These are phyloP conservation scores for Glycyrrhiza uralensis DNA, from an alignment of 306 rosid species.

Conservation along the genomic window DNA sequence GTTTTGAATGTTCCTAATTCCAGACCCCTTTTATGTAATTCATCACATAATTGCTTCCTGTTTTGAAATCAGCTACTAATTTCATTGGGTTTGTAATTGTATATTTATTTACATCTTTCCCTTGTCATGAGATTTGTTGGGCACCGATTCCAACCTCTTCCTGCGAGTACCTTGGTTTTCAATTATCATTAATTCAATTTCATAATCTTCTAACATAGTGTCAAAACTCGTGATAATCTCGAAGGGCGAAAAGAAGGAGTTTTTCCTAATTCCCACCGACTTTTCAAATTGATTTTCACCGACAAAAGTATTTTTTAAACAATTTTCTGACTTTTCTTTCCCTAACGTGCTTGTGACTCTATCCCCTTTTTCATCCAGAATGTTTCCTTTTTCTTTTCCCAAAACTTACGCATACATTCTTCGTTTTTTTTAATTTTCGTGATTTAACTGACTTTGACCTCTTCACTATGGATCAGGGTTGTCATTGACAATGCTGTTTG, in stretches of 20 bases:
- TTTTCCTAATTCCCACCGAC: constrained; percentile 23
- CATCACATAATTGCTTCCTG: not conserved
- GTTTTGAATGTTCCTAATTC: not conserved
- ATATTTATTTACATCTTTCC: constrained; percentile 4
- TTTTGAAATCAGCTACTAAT: not conserved
- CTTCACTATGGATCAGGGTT: constrained; percentile 49
- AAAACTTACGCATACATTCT: not conserved
- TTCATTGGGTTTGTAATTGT: not conserved
- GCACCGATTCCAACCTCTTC: not conserved
- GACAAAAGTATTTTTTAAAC: constrained; percentile 21
- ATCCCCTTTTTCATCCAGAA: constrained; percentile 8
- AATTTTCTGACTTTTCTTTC: constrained; percentile 31
- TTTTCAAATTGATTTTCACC: constrained; percentile 22
- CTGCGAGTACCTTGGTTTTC: not conserved
- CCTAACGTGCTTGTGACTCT: not conserved
- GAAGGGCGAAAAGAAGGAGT: constrained; percentile 4
- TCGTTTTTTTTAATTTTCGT: not conserved
- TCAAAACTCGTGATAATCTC: not conserved
- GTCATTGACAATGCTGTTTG: constrained; percentile 94
- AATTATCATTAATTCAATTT: not conserved
- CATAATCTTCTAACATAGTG: not conserved
- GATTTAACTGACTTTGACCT: constrained; percentile 42
- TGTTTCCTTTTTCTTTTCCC: not conserved
- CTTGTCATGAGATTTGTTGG: constrained; percentile 4
- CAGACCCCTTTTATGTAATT: not conserved